Evolutionary conservation across 768 basidiomycete genomes (phyloP).

Genomic region (Xerocomellus amylosporus): DNA sequence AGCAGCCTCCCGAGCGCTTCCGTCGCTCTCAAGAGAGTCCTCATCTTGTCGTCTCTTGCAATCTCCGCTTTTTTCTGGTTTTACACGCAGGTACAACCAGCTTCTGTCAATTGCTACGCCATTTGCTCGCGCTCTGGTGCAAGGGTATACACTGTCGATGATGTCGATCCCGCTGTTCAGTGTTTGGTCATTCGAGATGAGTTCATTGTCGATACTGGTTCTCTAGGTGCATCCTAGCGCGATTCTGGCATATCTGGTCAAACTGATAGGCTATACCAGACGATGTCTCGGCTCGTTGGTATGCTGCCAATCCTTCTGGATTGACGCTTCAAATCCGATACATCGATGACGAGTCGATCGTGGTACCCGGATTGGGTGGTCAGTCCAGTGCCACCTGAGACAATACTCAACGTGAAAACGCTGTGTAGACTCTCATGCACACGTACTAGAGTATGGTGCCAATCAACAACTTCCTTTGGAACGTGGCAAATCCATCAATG

Average conservation of each 20-base stretch:
- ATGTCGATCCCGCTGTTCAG: conserved; percentile 46
- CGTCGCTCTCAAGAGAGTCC: neutral
- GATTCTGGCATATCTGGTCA: neutral
- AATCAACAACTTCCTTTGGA: conserved; percentile 61
- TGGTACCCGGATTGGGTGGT: conserved; percentile 73
- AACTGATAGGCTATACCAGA: conserved; percentile 31
- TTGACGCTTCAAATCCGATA: conserved; percentile 42
- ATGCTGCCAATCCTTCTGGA: conserved; percentile 21
- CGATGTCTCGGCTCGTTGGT: conserved; percentile 43
- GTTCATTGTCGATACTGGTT: conserved; percentile 52
- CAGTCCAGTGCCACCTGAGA: conserved; percentile 24
- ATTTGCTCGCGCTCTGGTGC: conserved; percentile 56
- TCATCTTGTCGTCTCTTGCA: conserved; percentile 10
- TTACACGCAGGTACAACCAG: neutral
- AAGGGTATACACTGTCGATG: conserved; percentile 68
- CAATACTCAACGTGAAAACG: neutral
- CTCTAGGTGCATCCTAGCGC: conserved; percentile 41
- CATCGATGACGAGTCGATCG: conserved; percentile 53
- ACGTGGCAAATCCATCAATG: conserved; percentile 56
- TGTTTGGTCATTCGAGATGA: conserved; percentile 59
- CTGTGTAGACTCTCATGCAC: conserved; percentile 69
- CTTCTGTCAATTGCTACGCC: conserved; percentile 43
- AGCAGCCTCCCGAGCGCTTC: neutral
- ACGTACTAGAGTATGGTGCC: conserved; percentile 77
- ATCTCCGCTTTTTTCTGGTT: conserved; percentile 10